Conservation (phyloP, 345 rosid species). For the Camelina sativa region DNA sequence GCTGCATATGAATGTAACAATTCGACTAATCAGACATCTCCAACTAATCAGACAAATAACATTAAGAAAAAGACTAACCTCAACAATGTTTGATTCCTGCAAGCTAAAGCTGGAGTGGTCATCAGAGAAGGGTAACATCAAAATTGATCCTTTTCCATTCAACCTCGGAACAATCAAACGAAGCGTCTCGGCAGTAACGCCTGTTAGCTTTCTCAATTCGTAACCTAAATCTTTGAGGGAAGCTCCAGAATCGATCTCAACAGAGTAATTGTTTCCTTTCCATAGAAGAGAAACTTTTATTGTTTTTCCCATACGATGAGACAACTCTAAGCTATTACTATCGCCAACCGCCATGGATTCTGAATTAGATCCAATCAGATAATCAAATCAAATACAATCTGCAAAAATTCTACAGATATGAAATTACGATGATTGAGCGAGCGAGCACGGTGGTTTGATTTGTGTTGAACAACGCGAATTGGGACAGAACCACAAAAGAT, state of each 20-base stretch:
- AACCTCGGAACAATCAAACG: constrained; percentile 67
- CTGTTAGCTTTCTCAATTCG: constrained; percentile 69
- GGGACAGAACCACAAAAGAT: too few relatives aligned
- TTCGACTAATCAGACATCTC: background rate
- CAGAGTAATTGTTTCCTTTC: constrained; percentile 71
- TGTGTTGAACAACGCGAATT: too few relatives aligned
- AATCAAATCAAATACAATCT: too few relatives aligned
- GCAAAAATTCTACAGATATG: too few relatives aligned
- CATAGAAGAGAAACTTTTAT: constrained; percentile 59
- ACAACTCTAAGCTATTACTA: constrained; percentile 24
- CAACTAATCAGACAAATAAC: background rate
- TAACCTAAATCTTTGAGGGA: constrained; percentile 70
- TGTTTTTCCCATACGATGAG: constrained; percentile 49
- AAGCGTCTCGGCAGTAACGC: constrained; percentile 76
- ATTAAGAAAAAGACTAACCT: constrained; percentile 50
- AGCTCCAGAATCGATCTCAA: constrained; percentile 58
- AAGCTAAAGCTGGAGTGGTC: constrained; percentile 62
- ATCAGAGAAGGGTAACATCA: constrained; percentile 73
- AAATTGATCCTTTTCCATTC: constrained; percentile 63
- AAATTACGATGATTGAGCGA: too few relatives aligned
- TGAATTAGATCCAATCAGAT: background rate
- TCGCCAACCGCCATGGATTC: constrained; percentile 30
- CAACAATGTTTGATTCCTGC: constrained; percentile 55
- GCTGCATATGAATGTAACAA: background rate
- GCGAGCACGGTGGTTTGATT: too few relatives aligned